Evolutionary conservation across 2,329 filamentous ascomycete species (phyloP).

Genomic region (Aspergillus chevalieri): DNA sequence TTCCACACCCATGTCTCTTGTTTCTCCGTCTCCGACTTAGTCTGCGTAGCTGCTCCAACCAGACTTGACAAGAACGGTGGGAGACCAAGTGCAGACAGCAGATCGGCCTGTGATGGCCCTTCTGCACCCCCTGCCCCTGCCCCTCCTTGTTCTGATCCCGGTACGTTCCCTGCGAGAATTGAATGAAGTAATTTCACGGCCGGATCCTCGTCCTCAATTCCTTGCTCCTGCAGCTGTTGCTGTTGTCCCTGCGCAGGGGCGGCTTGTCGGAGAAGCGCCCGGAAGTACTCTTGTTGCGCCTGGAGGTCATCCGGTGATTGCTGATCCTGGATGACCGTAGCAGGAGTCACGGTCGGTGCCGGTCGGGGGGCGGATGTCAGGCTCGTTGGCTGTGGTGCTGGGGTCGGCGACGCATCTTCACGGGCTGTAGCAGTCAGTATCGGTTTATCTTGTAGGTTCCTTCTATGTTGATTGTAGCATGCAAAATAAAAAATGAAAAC

Average conservation of each 20-base stretch:
- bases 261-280: slow-evolving; percentile 33
- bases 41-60: slow-evolving; percentile 32
- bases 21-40: slow-evolving; percentile 31
- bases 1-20: slow-evolving; percentile 46
- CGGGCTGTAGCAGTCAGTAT: slow-evolving; percentile 12
- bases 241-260: slow-evolving; percentile 11
- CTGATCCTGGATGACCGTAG: slow-evolving; percentile 12
- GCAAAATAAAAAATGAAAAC: neutral
- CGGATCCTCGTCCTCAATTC: slow-evolving; percentile 25
- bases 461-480: neutral
- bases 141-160: slow-evolving; percentile 16
- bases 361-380: slow-evolving; percentile 9
- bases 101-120: slow-evolving; percentile 18
- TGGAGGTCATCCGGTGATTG: slow-evolving; percentile 28
- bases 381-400: slow-evolving; percentile 7
- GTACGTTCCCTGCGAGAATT: slow-evolving; percentile 27
- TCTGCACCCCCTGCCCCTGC: slow-evolving; percentile 7
- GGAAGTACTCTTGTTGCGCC: slow-evolving; percentile 38
- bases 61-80: slow-evolving; percentile 35
- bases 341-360: slow-evolving; percentile 10
- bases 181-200: slow-evolving; percentile 32
- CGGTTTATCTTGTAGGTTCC: too few species aligned
- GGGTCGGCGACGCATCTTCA: slow-evolving; percentile 24
- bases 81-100: slow-evolving; percentile 40
- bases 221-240: slow-evolving; percentile 7